A percentile compares a stretch with the other conserved stretches of the same genome.
Evolutionary conservation across 163 green algal genomes (phyloP).

Genomic region (Scenedesmus sp.): DNA sequence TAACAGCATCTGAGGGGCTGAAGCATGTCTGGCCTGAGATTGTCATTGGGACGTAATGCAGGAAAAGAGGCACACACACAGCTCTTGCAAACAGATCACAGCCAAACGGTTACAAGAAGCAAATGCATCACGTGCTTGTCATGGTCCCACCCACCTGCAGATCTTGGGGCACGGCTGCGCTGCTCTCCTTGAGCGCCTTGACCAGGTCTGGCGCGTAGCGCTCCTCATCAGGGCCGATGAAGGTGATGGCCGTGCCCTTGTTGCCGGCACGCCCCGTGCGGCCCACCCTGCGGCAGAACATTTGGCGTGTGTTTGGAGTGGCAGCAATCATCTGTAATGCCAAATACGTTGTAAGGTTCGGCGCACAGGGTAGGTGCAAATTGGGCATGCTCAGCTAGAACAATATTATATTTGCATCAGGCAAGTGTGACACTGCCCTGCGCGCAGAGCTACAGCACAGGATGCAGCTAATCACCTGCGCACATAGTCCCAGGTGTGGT

Average conservation of each 20-base stretch:
- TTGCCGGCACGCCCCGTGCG: conserved; percentile 91
- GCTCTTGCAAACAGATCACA: background rate
- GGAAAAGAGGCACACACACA: background rate
- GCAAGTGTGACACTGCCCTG: too few species aligned
- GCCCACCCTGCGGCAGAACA: conserved; percentile 61
- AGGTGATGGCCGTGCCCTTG: conserved; percentile 97
- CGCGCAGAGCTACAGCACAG: too few species aligned
- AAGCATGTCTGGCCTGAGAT: too few species aligned
- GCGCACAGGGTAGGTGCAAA: too few species aligned
- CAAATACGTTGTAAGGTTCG: too few species aligned
- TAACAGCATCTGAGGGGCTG: background rate
- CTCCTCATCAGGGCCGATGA: conserved; percentile 94
- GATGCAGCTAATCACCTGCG: too few species aligned
- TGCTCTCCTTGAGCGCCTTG: conserved; percentile 91
- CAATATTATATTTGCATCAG: conserved; percentile 61
- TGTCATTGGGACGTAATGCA: background rate
- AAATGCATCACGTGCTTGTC: background rate
- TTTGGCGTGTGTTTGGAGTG: too few species aligned
- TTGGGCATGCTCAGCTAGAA: conserved; percentile 78
- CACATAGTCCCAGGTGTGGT: too few species aligned
- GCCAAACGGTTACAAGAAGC: background rate
- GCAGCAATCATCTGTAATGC: too few species aligned
- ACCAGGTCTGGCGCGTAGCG: conserved; percentile 95
- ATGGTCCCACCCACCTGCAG: conserved; percentile 51
- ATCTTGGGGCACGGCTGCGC: conserved; percentile 81